Percentiles rank a stretch among this genome's conserved stretches.
These are phyloP conservation scores for Salix brachista DNA, from an alignment of 345 rosid genomes.

Conservation along the genomic window DNA sequence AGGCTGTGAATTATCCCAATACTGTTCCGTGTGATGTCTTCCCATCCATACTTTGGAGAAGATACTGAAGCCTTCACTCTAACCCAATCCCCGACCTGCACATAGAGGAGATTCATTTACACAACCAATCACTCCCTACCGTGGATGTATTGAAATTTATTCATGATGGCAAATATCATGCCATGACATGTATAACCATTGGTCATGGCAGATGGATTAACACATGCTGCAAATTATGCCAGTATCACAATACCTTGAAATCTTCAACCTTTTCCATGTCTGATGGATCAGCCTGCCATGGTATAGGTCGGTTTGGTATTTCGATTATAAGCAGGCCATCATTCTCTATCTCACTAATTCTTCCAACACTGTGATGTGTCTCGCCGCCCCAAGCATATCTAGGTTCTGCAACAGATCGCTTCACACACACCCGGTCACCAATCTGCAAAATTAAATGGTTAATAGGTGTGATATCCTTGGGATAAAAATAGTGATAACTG, in stretches of 20 bases:
- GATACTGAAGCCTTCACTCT: slow-evolving; percentile 89
- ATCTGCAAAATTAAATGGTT: slow-evolving; percentile 49
- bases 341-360: slow-evolving; percentile 80
- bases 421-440: slow-evolving; percentile 89
- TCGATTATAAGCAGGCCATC: slow-evolving; percentile 93
- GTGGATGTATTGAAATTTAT: too few species aligned
- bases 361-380: slow-evolving; percentile 99
- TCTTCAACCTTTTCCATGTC: slow-evolving; percentile 99
- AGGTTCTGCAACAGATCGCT: slow-evolving; percentile 98
- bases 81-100: slow-evolving; percentile 97
- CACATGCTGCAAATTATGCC: too few species aligned
- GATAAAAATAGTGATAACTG: slow-evolving; percentile 10
- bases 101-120: background rate
- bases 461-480: too few species aligned
- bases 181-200: background rate
- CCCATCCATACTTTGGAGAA: slow-evolving; percentile 96
- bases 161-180: background rate
- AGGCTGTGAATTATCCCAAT: slow-evolving; percentile 86
- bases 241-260: slow-evolving; percentile 57
- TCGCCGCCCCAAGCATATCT: slow-evolving; percentile 99
- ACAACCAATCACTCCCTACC: too few species aligned
- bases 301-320: slow-evolving; percentile 83
- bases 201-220: too few species aligned
- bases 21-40: slow-evolving; percentile 74
- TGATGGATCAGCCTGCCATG: slow-evolving; percentile 99